phyloP scores from a whole-genome alignment of 2,329 filamentous ascomycete species.

The Botrytis cinerea region DNA sequence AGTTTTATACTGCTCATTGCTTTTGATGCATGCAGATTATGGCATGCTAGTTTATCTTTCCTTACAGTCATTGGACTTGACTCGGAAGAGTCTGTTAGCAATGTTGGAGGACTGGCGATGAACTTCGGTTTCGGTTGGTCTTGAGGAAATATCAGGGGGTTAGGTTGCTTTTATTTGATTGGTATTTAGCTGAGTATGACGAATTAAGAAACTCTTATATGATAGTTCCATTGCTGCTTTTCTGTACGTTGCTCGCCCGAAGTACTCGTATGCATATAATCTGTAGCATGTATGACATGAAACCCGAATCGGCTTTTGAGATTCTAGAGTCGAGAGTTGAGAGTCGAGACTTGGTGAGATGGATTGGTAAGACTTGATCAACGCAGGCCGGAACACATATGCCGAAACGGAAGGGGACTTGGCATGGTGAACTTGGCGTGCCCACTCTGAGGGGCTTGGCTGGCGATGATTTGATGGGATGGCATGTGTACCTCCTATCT shows the following conservation, averaged over 20 bases:
- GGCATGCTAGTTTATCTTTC: slow-evolving; percentile 1
- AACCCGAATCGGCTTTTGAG: neutral
- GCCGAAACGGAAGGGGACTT: neutral
- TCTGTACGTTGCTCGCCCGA: neutral
- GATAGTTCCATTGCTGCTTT: neutral
- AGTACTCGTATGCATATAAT: neutral
- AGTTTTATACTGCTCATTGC: neutral
- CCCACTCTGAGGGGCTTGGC: neutral
- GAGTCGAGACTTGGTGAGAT: neutral
- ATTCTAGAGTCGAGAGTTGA: neutral
- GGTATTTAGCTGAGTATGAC: neutral
- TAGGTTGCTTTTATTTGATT: neutral
- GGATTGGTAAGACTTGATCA: slow-evolving; percentile 2
- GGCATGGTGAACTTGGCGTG: neutral
- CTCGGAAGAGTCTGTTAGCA: neutral
- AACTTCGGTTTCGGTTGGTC: slow-evolving; percentile 3
- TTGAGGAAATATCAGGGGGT: slow-evolving; percentile 2
- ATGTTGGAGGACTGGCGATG: neutral
- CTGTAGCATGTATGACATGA: neutral
- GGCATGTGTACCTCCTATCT: neutral
- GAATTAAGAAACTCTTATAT: neutral
- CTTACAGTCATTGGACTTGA: neutral
- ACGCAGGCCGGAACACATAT: neutral
- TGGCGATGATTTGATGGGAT: slow-evolving; percentile 2
- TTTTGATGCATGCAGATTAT: slow-evolving; percentile 2